Evolutionary conservation across 2,329 filamentous ascomycete genomes (phyloP), one percentile per base, ranked within the genome.

Genomic region (Gaeumannomyces tritici): DNA sequence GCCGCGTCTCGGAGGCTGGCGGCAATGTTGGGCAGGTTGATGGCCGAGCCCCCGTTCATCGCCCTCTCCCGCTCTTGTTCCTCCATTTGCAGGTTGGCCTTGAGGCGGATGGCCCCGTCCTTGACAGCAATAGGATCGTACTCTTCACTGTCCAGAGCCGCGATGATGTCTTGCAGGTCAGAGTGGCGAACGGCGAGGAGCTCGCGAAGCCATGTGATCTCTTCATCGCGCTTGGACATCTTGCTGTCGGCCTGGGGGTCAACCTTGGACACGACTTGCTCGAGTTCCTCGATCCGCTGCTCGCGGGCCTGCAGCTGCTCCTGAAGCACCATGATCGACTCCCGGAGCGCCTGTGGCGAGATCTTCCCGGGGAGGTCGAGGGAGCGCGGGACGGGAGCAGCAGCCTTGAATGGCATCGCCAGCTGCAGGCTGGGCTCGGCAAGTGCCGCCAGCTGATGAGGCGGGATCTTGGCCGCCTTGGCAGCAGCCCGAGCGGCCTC

Each of bases 31-130:
- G 90, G 89, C 67, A 95, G 80, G 62, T 80, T 84, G 64, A 88
- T 81, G 31, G 84, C 79, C 9, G 86, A 89, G 18, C 84, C 84
- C 59, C 87, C 87, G 62, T 89, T 87, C 76, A 90, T 83, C 0
- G 91, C 88, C 64, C 95, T 85, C 74, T 98, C 93, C 61, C 91
- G 90, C 75, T 97, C 93, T 73, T 96, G 91, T 72, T 96, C 90
- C 74, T 99, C 93, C 95, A 99, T 99, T 73, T 98, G 91, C 47
- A 99, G 80, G 70, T 96, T 97, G 18, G 95, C 91, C 72, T 91
- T 91, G 64, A 99, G 87, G 61, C 95, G 89, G 68, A 98, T 98
- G 47, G 91, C 90, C 7, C 93, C 92, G 72, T 98, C 93, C 69
- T 90, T 90, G 66, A 97, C 89, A 7, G 84, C 83, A 65, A 91